A percentile compares a stretch with the other conserved stretches of the same genome.
Conservation (phyloP, 805 yeast species). For the Barnettozyma populi region DNA sequence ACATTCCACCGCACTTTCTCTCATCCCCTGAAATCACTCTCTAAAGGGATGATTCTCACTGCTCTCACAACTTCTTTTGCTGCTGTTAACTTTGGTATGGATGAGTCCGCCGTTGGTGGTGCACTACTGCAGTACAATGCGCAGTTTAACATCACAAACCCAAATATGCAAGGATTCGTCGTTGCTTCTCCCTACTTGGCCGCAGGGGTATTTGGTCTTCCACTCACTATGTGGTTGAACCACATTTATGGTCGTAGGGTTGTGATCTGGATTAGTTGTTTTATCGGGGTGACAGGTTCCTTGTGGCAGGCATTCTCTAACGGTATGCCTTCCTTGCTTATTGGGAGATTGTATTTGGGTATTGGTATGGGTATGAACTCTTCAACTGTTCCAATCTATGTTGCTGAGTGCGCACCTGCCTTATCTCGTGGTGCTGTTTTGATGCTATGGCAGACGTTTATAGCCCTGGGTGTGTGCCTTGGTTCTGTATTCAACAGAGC, state of each 20-base stretch:
- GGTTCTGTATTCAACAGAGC: conserved; percentile 59
- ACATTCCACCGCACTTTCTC: conserved; percentile 38
- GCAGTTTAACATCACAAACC: conserved; percentile 38
- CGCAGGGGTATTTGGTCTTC: conserved; percentile 50
- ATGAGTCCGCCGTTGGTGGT: conserved; percentile 65
- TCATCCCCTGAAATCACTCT: conserved; percentile 43
- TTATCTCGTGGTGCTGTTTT: conserved; percentile 58
- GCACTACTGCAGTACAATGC: conserved; percentile 51
- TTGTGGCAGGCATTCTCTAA: conserved; percentile 61
- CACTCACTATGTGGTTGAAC: conserved; percentile 50
- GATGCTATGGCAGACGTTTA: conserved; percentile 70
- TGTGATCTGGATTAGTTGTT: conserved; percentile 52
- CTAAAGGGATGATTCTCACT: conserved; percentile 49
- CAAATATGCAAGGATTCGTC: conserved; percentile 49
- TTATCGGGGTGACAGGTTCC: conserved; percentile 53
- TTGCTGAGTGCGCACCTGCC: conserved; percentile 59
- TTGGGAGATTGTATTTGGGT: conserved; percentile 55
- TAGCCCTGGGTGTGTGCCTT: conserved; percentile 69
- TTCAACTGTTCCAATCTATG: conserved; percentile 62
- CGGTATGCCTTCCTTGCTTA: conserved; percentile 54
- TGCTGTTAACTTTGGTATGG: conserved; percentile 70
- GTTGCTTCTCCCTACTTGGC: conserved; percentile 64
- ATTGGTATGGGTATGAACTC: conserved; percentile 64
- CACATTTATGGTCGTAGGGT: conserved; percentile 52
- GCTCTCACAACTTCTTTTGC: conserved; percentile 50